phyloP scores from a whole-genome alignment of 2,329 filamentous ascomycete genomes.

The Seiridium cupressi region DNA sequence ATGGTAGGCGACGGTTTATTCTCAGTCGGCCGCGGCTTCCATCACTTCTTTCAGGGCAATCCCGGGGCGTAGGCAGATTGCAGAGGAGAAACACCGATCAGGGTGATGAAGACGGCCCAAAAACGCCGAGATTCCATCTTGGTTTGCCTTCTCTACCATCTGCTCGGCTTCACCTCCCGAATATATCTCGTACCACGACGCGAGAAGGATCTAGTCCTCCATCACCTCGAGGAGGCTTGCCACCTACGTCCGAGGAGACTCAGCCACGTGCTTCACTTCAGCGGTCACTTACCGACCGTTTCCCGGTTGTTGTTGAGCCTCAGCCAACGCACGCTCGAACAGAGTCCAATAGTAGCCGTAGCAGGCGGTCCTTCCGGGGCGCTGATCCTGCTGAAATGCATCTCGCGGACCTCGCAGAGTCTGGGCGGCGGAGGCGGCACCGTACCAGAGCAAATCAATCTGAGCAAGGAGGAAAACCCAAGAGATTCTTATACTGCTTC shows the following conservation, averaged over 20 bases:
- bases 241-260: background rate
- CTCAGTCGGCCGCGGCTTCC: background rate
- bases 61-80: background rate
- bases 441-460: slow-evolving; percentile 9
- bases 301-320: slow-evolving; percentile 20
- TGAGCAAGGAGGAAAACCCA: slow-evolving; percentile 24
- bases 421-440: slow-evolving; percentile 33
- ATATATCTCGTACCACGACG: slow-evolving; percentile 37
- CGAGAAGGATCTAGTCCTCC: slow-evolving; percentile 29
- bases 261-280: background rate
- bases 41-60: background rate
- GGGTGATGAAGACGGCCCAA: slow-evolving; percentile 40
- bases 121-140: slow-evolving; percentile 41
- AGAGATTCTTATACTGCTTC: slow-evolving; percentile 51
- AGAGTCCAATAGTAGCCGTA: slow-evolving; percentile 9
- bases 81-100: slow-evolving; percentile 7
- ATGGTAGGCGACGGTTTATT: background rate
- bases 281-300: slow-evolving; percentile 10
- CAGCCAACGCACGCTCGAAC: slow-evolving; percentile 16
- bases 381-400: slow-evolving; percentile 49
- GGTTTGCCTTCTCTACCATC: slow-evolving; percentile 37
- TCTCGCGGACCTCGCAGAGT: slow-evolving; percentile 42
- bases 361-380: slow-evolving; percentile 30
- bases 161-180: slow-evolving; percentile 39
- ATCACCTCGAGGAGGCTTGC: background rate